A percentile compares a stretch with the other conserved stretches of the same genome.
phyloP scores from a whole-genome alignment of 306 rosid species.

The Dicorynia guianensis region DNA sequence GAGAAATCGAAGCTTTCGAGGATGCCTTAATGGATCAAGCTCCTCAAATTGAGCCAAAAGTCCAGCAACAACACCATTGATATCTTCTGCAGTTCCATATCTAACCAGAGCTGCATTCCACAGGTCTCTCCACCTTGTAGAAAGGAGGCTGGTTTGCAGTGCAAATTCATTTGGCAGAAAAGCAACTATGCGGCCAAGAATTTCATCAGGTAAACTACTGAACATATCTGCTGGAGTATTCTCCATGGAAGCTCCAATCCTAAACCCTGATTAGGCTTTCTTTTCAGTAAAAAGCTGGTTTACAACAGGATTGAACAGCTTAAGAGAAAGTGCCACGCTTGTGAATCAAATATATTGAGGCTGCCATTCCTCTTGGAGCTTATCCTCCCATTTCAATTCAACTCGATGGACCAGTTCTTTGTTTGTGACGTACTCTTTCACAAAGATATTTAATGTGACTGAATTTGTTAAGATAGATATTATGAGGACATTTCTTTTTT shows the following conservation, averaged over 20 bases:
- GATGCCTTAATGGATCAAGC: constrained; percentile 60
- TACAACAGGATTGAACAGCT: neutral
- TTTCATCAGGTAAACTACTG: constrained; percentile 47
- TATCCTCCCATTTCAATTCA: neutral
- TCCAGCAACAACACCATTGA: constrained; percentile 39
- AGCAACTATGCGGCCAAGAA: constrained; percentile 63
- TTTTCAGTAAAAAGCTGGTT: neutral
- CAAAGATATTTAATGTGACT: neutral
- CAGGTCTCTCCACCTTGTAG: constrained; percentile 68
- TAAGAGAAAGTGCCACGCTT: neutral
- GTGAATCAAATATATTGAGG: constrained; percentile 6
- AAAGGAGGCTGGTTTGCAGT: constrained; percentile 66
- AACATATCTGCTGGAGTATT: constrained; percentile 33
- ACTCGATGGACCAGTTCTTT: constrained; percentile 4
- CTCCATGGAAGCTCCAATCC: constrained; percentile 38
- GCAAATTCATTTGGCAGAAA: constrained; percentile 72
- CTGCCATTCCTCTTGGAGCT: constrained; percentile 3
- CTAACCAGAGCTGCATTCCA: constrained; percentile 59
- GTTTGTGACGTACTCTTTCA: neutral
- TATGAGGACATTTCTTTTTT: neutral
- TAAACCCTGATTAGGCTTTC: constrained; percentile 2
- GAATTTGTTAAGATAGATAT: constrained; percentile 5
- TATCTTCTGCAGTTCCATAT: constrained; percentile 49
- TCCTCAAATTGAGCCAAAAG: constrained; percentile 54
- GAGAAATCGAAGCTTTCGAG: constrained; percentile 63